phyloP scores from a whole-genome alignment of 2,329 filamentous ascomycete genomes.

The Tolypocladium guangdongense region DNA sequence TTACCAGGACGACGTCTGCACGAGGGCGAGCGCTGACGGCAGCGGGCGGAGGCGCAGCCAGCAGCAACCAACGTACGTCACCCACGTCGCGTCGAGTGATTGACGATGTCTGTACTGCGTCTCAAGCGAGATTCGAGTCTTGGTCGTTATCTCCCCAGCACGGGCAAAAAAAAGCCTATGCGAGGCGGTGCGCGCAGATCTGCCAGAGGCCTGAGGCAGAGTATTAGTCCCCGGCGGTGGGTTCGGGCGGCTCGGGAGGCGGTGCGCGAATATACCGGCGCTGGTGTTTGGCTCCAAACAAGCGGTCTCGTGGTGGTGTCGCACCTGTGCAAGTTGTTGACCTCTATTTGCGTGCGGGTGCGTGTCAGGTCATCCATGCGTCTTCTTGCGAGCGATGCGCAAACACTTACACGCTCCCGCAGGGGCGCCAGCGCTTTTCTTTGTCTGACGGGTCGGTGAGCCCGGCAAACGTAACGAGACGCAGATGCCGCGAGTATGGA shows the following conservation, averaged over 20 bases:
- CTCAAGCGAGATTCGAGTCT: background rate
- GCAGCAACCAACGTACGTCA: background rate
- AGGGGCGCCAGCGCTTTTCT: background rate
- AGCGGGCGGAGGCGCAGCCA: background rate
- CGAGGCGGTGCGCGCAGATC: slow-evolving; percentile 1
- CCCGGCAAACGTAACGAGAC: background rate
- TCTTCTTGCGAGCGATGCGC: background rate
- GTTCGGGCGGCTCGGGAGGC: background rate
- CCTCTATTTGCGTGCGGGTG: background rate
- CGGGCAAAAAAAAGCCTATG: background rate
- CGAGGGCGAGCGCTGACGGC: background rate
- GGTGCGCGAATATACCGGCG: background rate
- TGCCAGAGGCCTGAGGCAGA: no score
- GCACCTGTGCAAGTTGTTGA: no score
- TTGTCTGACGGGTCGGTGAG: background rate
- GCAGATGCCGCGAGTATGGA: background rate
- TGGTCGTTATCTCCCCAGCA: background rate
- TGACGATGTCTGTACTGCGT: background rate
- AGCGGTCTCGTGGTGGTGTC: background rate
- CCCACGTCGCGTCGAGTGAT: background rate
- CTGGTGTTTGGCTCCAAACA: background rate
- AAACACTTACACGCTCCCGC: background rate
- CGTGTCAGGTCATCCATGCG: background rate
- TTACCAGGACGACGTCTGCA: no score
- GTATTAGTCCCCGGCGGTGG: background rate